These are phyloP conservation scores for Penicillium brevicompactum DNA, from an alignment of 2,329 filamentous ascomycete species.

Conservation along the genomic window DNA sequence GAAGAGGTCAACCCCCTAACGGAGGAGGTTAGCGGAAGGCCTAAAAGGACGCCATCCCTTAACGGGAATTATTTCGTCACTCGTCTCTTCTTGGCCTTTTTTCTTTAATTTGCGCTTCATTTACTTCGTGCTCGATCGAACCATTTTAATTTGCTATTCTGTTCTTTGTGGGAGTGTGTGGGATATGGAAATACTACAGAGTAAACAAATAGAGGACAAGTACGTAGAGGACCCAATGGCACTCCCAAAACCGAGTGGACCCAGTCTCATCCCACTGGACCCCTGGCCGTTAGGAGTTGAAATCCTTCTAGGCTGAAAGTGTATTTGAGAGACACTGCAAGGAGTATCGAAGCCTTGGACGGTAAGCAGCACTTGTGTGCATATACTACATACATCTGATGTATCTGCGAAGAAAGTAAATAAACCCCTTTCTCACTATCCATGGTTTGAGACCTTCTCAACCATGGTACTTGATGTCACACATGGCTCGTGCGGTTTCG, in stretches of 20 bases:
- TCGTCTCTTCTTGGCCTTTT: not conserved
- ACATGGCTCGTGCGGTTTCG: not conserved
- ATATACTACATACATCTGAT: not conserved
- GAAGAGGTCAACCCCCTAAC: constrained; percentile 10
- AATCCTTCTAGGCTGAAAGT: not conserved
- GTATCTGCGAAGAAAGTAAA: too few relatives aligned
- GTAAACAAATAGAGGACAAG: too few relatives aligned
- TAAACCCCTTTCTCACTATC: not conserved
- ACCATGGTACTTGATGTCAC: not conserved
- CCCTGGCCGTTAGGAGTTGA: not conserved
- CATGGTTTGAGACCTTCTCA: not conserved
- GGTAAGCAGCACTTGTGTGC: not conserved
- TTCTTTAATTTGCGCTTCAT: constrained; percentile 1
- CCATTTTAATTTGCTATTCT: not conserved
- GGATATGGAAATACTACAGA: too few relatives aligned
- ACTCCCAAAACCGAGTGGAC: not conserved
- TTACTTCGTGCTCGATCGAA: not conserved
- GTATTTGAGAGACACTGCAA: not conserved
- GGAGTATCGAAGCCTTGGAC: not conserved
- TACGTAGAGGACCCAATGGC: too few relatives aligned
- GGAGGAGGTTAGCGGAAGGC: constrained; percentile 4
- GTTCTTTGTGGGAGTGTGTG: too few relatives aligned
- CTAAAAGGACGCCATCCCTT: constrained; percentile 8
- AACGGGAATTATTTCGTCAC: constrained; percentile 12
- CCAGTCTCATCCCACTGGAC: not conserved